Evolutionary conservation across 805 yeast genomes (phyloP), one percentile per base, ranked within the genome.

Genomic region (Candida michaelii): DNA sequence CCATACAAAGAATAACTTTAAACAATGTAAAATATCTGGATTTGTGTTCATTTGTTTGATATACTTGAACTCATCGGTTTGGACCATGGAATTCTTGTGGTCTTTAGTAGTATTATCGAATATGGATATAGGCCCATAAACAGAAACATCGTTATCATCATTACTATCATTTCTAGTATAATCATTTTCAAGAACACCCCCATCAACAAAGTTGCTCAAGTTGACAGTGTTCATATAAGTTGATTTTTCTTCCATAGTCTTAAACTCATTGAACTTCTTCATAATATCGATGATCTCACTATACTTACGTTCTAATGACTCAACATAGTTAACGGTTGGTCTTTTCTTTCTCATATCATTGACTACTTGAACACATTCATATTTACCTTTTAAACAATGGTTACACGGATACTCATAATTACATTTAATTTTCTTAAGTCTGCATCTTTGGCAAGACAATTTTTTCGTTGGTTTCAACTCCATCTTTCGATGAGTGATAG

Each of bases 1-100:
- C 82, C 83, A 80, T n/a, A 71, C 72, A 56, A 80, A 81, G 55
- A 81, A 71, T n/a, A 69, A 55, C 49, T 66, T 60, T 27, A 68
- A 43, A 48, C 73, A 69, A 35, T 65, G 66, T 39, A 69, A 56
- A 14, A 58, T 56, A 27, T 58, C 64, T 21, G 59, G 65, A 46
- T 63, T 68, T 38, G 59, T 63, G 46, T 66, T 72, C 39, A 65
- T 50, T 21, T 51, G 45, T 62, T 61, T 37, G 51, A 47, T 34
- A 40, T 40, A 46, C 40, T 52, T 38, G 43, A 48, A 30, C 29
- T 47, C 50, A 38, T 52, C 45, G 19, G 36, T 43, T 19, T 37
- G 36, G 15, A 33, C 14, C 18, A 43, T 47, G 3, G 56, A 42
- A 24, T 48, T 47, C 18, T 54, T 54, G 7, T 49, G 38, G 2